phyloP scores from a whole-genome alignment of 1,139 yeast species.

The Sugiyamaella neomexicana region DNA sequence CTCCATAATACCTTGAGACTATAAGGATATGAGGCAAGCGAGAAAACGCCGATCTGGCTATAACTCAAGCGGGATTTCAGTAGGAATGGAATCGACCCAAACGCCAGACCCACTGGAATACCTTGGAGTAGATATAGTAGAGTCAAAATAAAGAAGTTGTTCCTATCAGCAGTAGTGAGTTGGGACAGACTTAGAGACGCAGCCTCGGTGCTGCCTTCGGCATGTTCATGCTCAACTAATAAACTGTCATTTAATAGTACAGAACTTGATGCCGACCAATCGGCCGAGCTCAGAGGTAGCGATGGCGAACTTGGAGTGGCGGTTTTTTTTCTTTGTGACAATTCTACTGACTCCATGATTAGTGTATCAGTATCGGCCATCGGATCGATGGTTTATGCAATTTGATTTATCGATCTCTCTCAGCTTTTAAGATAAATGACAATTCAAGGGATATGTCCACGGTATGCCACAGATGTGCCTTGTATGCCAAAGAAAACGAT shows the following conservation, averaged over 20 bases:
- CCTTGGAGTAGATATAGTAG: conserved; percentile 84
- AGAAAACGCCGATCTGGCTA: conserved; percentile 86
- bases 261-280: conserved; percentile 6
- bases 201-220: conserved; percentile 2
- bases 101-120: conserved; percentile 91
- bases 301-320: conserved; percentile 22
- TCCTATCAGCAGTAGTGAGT: conserved; percentile 40
- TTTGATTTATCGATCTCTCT: too few relatives aligned
- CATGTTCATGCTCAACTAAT: conserved; percentile 9
- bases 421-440: too few relatives aligned
- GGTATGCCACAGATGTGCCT: too few relatives aligned
- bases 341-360: conserved; percentile 22
- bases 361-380: conserved; percentile 1
- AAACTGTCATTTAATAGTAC: conserved; percentile 4
- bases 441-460: too few relatives aligned
- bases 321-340: conserved; percentile 27
- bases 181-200: conserved; percentile 26
- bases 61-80: conserved; percentile 80
- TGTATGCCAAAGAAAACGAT: neutral
- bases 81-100: conserved; percentile 93
- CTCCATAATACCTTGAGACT: conserved; percentile 92
- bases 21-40: conserved; percentile 92
- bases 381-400: too few relatives aligned
- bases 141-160: conserved; percentile 71
- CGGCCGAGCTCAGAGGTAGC: conserved; percentile 16